Evolutionary conservation across 257 asterid genomes (phyloP).

Genomic region (Nicotiana tomentosiformis): DNA sequence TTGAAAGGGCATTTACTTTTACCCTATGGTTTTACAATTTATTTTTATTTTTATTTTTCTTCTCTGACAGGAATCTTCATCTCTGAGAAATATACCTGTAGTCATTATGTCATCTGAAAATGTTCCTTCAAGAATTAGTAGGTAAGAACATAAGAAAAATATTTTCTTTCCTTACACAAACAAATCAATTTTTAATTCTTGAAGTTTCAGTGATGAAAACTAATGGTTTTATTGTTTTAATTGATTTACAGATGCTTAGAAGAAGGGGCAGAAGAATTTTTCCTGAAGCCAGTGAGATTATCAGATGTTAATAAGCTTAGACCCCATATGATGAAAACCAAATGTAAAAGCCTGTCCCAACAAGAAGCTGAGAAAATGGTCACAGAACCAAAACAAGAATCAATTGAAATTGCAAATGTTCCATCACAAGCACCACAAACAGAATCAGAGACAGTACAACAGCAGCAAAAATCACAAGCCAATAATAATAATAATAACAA

Average conservation of each 20-base stretch:
- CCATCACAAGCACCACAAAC: neutral
- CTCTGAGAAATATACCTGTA: constrained; percentile 22
- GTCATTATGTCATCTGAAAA: constrained; percentile 25
- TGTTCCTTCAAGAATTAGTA: constrained; percentile 20
- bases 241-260: constrained; percentile 24
- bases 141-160: constrained; percentile 5
- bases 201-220: no score
- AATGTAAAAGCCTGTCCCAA: neutral
- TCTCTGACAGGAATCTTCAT: constrained; percentile 24
- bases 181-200: neutral
- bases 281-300: constrained; percentile 26
- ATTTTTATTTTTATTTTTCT: no score
- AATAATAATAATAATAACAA: neutral
- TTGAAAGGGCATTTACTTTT: neutral
- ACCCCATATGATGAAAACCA: constrained; percentile 25
- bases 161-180: no score
- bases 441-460: neutral
- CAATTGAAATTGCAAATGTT: neutral
- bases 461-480: neutral
- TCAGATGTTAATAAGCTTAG: constrained; percentile 29
- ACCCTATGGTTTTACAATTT: neutral
- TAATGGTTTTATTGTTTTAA: neutral
- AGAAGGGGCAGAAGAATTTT: constrained; percentile 38
- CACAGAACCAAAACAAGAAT: neutral
- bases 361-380: neutral